Conservation (phyloP, 352 stramenopile species). For the Phytophthora syringae region DNA sequence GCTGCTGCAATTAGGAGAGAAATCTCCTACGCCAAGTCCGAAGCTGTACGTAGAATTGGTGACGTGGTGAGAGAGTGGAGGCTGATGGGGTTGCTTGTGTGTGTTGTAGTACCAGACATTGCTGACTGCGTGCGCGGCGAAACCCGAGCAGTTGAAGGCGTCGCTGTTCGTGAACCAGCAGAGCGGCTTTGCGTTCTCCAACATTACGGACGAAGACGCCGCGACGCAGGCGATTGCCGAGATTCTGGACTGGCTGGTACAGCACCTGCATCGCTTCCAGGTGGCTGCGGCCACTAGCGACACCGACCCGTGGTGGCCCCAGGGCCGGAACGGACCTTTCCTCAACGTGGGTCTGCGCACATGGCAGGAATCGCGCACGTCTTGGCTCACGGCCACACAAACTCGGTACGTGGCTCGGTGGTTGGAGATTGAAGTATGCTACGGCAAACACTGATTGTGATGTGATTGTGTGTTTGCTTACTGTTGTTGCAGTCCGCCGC, state of each 20-base stretch:
- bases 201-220: constrained; percentile 91
- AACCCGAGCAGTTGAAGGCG: constrained; percentile 36
- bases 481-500: constrained; percentile 60
- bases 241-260: constrained; percentile 86
- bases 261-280: constrained; percentile 86
- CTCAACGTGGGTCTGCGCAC: constrained; percentile 78
- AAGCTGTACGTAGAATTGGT: constrained; percentile 52
- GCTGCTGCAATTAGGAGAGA: constrained; percentile 72
- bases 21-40: constrained; percentile 68
- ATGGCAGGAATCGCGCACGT: constrained; percentile 77
- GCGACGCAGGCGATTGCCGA: constrained; percentile 86
- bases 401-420: constrained; percentile 48
- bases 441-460: constrained; percentile 14
- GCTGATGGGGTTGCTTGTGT: constrained; percentile 6
- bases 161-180: constrained; percentile 78
- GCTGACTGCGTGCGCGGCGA: constrained; percentile 39
- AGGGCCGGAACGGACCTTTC: constrained; percentile 88
- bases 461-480: no score
- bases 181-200: constrained; percentile 86
- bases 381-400: constrained; percentile 78
- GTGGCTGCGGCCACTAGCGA: constrained; percentile 79
- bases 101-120: constrained; percentile 63
- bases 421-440: constrained; percentile 1
- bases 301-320: constrained; percentile 84
- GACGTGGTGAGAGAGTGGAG: neutral